These are phyloP conservation scores for Pseudonitzschia delicatissima DNA, from an alignment of 108 stramenopile genomes.

Conservation along the genomic window DNA sequence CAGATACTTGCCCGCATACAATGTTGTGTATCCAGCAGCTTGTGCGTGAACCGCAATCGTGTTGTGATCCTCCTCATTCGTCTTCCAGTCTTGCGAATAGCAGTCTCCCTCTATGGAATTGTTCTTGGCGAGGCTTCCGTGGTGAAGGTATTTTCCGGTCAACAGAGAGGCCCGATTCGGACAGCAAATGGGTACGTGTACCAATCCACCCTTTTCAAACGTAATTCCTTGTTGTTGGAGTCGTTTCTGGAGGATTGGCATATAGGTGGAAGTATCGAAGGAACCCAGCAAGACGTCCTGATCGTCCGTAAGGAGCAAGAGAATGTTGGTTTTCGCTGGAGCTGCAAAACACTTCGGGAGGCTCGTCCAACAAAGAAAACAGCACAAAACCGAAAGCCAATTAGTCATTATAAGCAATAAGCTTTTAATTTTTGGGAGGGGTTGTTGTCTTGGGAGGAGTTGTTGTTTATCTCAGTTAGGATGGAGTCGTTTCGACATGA, in stretches of 20 bases:
- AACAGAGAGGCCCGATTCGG: constrained; percentile 30
- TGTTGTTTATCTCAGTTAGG: too few relatives aligned
- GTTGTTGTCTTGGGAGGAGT: too few relatives aligned
- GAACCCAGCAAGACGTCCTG: constrained; percentile 38
- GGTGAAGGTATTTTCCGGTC: constrained; percentile 40
- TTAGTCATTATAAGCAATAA: too few relatives aligned
- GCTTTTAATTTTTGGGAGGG: too few relatives aligned
- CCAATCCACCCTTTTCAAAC: constrained; percentile 29
- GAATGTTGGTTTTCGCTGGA: constrained; percentile 23
- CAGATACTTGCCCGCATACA: constrained; percentile 39
- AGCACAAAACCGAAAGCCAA: too few relatives aligned
- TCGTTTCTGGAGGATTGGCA: constrained; percentile 24
- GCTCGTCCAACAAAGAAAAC: too few relatives aligned
- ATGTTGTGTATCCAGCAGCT: constrained; percentile 30
- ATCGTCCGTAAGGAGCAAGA: constrained; percentile 39
- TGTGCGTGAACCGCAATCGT: constrained; percentile 36
- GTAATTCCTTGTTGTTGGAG: constrained; percentile 26
- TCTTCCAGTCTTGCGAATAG: constrained; percentile 29
- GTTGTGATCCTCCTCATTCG: constrained; percentile 7
- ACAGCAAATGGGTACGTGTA: constrained; percentile 42
- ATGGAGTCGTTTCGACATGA: too few relatives aligned
- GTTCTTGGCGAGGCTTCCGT: constrained; percentile 12
- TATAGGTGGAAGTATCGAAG: constrained; percentile 19
- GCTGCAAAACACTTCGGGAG: too few relatives aligned
- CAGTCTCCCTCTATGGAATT: constrained; percentile 29